Evolutionary conservation across 2,329 filamentous ascomycete species (phyloP), one percentile per base, ranked within the genome.

Genomic region (Calonectria honghensis): DNA sequence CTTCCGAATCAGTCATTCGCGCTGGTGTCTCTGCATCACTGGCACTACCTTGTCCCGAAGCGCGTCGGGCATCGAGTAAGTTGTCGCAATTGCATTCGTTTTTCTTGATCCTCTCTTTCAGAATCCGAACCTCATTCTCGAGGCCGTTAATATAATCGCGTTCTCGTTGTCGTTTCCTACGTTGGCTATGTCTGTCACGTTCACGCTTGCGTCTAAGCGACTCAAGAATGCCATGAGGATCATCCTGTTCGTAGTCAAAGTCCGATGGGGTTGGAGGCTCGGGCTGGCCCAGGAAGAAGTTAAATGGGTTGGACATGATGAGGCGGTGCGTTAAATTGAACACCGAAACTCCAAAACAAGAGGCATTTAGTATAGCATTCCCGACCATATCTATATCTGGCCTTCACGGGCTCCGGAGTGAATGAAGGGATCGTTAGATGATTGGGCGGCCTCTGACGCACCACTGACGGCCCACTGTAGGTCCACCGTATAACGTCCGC

Each of bases 111-210:
- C 11, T 41, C 31, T 63, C n/a, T 13, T 63, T 63, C 3, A 63
- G 24, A 18, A 29, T 2, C 14, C n/a, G 57, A 29, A 63, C 57
- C 9, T 63, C 57, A 2, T 41, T 63, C 9, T 29, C 32, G 3
- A 63, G 6, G 18, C 27, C 27, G n/a, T 41, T 63, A 4, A 63
- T 37, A 24, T 63, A 63, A 20, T 63, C 57, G 5, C 57, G 57
- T 39, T 63, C 57, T 13, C 57, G 35, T 39, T 63, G 57, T 5
- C 57, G 57, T 37, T 63, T 63, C 35, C 57, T 41, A 16, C 57
- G 57, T n/a, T 63, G 57, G 35, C 57, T 63, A 13, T 63, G 57
- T 11, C 57, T 63, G 24, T 63, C 57, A 16, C 57, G 57, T 37
- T 63, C 57, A 13, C 57, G 57, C 24, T 63, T 63, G 35, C 57